A percentile compares a stretch with the other conserved stretches of the same genome.
phyloP scores from a whole-genome alignment of 345 rosid species.

The Salix suchowensis region DNA sequence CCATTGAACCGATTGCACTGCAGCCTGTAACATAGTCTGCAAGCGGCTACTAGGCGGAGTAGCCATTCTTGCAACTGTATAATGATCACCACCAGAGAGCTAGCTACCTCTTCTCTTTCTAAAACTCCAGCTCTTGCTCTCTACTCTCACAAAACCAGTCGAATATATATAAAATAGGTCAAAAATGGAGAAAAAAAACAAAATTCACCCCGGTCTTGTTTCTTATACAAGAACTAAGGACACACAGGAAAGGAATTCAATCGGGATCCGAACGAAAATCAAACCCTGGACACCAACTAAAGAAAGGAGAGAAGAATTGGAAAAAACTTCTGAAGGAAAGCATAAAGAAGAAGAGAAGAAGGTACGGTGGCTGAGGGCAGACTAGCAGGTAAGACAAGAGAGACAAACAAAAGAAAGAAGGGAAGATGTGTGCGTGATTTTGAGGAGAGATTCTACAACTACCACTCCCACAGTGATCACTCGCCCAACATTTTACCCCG shows the following conservation, averaged over 20 bases:
- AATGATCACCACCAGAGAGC: not conserved
- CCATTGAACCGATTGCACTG: conserved; percentile 93
- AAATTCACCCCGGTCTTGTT: not conserved
- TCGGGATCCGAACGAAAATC: conserved; percentile 27
- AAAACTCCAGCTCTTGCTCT: not conserved
- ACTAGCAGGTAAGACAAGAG: conserved; percentile 25
- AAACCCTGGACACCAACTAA: conserved; percentile 3
- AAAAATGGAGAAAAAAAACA: not conserved
- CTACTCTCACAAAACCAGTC: not conserved
- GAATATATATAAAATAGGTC: not conserved
- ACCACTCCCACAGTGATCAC: not conserved
- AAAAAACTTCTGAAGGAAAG: not conserved
- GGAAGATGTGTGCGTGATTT: conserved; percentile 38
- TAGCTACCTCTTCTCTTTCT: not conserved
- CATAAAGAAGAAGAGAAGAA: conserved; percentile 8
- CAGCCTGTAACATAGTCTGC: conserved; percentile 65
- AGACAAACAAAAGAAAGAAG: conserved; percentile 1
- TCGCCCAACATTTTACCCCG: not conserved
- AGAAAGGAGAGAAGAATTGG: conserved; percentile 8
- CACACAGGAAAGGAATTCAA: not conserved
- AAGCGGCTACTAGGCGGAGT: conserved; percentile 51
- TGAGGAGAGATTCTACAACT: conserved; percentile 25
- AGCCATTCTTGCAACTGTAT: conserved; percentile 29
- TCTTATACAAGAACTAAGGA: conserved; percentile 4
- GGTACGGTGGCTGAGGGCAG: conserved; percentile 15